Evolutionary conservation across 1,284 basidiomycete species (phyloP), one percentile per base, ranked within the genome.

Genomic region (Ganoderma boninense): DNA sequence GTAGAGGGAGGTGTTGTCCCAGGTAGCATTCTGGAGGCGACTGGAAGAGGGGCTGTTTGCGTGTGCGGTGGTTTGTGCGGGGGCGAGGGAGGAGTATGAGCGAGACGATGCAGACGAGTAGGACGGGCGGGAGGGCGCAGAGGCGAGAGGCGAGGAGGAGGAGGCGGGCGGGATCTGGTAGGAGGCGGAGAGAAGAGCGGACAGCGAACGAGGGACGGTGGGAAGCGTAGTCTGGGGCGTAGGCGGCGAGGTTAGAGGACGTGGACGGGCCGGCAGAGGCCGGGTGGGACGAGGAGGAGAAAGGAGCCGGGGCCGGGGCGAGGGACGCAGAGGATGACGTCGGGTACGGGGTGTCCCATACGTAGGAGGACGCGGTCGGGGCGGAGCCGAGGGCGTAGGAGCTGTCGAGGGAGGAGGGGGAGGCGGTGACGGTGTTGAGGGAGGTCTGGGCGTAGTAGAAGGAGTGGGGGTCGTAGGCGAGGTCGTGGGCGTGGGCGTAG

Each of bases 371-470:
- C 42, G 42, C 10, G 42, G 43, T 5, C 52, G 62, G 0, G 65
- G 54, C 7, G 43, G 70, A n/a, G 70, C 8, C 29, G 64, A 65
- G 67, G 46, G 65, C 7, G 60, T 66, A 67, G 5, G 20, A 20
- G 46, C 26, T n/a, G 67, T 69, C 67, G 70, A 68, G 56, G 32
- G 68, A 40, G 56, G 66, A 7, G 67, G 66, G 23, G 46, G 64
- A 13, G 46, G 67, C 64, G 62, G 67, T 52, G 70, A 69, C 68
- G 73, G 64, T 62, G 69, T 61, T 65, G 65, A 73, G 69, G 43
- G 68, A 72, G 16, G 73, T 60, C 43, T 66, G 66, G 60, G 67
- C 16, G 69, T 72, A 74, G 68, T n/a, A 68, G 71, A 68, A 72
- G 63, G 73, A 14, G 64, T 65, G 42, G 65, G 67, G 66, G 70